phyloP scores from a whole-genome alignment of 1,284 basidiomycete genomes.

The Trichosporon faecale region DNA sequence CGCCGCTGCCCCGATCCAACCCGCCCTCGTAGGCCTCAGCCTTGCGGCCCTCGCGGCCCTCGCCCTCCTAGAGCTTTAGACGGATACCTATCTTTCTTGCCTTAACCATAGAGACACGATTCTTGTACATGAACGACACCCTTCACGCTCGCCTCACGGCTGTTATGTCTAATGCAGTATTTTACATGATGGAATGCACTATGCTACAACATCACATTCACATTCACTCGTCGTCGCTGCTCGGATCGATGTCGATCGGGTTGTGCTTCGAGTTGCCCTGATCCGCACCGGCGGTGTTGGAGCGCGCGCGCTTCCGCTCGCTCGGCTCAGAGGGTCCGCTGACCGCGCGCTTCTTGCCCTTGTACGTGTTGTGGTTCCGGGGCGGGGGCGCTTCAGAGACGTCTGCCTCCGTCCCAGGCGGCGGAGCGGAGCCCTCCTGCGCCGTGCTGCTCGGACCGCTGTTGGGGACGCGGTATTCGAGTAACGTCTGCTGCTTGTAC shows the following conservation, averaged over 20 bases:
- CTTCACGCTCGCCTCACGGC: too few relatives aligned
- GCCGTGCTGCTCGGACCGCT: neutral
- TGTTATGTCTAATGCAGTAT: neutral
- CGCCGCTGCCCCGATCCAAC: neutral
- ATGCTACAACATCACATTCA: conserved; percentile 5
- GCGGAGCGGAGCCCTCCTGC: too few relatives aligned
- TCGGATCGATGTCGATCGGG: conserved; percentile 1
- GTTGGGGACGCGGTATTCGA: neutral
- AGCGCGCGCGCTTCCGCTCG: neutral
- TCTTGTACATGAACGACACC: too few relatives aligned
- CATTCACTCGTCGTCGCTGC: neutral
- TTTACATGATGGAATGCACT: conserved; percentile 8
- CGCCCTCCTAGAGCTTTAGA: neutral
- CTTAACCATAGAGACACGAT: neutral
- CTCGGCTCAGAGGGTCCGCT: neutral
- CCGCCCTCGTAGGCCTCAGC: neutral
- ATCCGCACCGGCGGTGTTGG: neutral
- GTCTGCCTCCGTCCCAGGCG: neutral
- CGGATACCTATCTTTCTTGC: neutral
- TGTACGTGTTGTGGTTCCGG: neutral
- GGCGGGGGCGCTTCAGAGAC: too few relatives aligned
- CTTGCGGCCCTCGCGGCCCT: neutral
- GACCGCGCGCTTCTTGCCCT: neutral
- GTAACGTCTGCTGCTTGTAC: neutral
- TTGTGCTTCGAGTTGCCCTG: neutral